Percentiles rank a stretch among this genome's conserved stretches.
Conservation (phyloP, 2,329 filamentous ascomycete species). For the Pseudogymnoascus sp. region DNA sequence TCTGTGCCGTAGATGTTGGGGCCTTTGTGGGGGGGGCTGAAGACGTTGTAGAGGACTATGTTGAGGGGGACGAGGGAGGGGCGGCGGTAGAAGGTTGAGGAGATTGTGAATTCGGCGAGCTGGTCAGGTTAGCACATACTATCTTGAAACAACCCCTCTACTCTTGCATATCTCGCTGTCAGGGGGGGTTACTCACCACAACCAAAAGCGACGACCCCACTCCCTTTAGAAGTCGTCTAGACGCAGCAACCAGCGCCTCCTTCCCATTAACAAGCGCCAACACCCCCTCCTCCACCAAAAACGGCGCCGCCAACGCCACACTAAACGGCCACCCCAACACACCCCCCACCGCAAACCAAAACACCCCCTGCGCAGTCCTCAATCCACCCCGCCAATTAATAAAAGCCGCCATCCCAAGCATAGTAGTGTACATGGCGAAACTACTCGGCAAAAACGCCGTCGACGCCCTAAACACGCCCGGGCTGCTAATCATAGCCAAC, state of each 20-base stretch:
- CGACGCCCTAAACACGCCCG: constrained; percentile 90
- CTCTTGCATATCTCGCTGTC: not conserved
- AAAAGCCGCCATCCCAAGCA: constrained; percentile 80
- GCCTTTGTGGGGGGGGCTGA: constrained; percentile 68
- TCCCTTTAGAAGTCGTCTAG: constrained; percentile 60
- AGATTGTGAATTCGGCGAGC: constrained; percentile 58
- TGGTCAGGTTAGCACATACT: constrained; percentile 6
- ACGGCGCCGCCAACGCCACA: constrained; percentile 72
- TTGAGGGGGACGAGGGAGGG: constrained; percentile 76
- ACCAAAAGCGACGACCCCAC: constrained; percentile 36
- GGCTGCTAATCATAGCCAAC: constrained; percentile 67
- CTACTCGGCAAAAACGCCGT: constrained; percentile 83
- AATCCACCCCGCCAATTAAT: constrained; percentile 80
- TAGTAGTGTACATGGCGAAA: constrained; percentile 92
- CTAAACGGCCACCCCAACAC: constrained; percentile 94
- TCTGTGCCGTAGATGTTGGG: constrained; percentile 93
- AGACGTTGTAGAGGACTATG: constrained; percentile 93
- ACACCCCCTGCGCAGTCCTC: constrained; percentile 75
- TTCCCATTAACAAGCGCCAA: constrained; percentile 46
- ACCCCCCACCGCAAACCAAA: constrained; percentile 82
- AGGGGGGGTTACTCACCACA: constrained; percentile 22
- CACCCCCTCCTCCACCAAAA: constrained; percentile 69
- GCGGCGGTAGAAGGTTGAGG: constrained; percentile 80
- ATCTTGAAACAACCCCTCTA: not conserved
- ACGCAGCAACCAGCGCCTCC: constrained; percentile 52